Evolutionary conservation across 2,329 filamentous ascomycete species (phyloP), one percentile per base, ranked within the genome.

Genomic region (Trichophyton simii): DNA sequence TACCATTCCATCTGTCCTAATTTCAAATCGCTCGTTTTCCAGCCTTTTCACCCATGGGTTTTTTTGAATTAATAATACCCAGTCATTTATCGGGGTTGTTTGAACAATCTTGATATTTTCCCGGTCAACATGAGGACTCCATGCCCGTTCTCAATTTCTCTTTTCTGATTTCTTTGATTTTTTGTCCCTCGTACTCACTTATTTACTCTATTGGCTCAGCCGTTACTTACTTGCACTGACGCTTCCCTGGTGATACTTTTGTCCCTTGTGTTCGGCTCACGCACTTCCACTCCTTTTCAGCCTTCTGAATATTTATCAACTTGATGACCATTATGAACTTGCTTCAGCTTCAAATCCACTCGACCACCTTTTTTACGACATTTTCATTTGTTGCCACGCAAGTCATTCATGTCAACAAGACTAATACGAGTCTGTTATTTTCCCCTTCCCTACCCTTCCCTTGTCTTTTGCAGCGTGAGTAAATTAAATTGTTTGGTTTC

Each of bases 301-400:
- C 8, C 46, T 22, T 4, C 46, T 28, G 20, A 28, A 50, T 31
- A 50, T 28, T 22, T 50, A 34, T 36, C 50, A 55, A 31, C 20
- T 50, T 50, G 46, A 50, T 50, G 46, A 50, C 46, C 13, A 28
- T 28, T 34, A 15, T 55, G 50, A 11, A 55, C 50, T 55, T 55
- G 50, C 50, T 54, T 34, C 8, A 55, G 50, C 50, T 18, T 18
- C 28, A 28, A 22, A 68, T 52, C 1, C 25, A 55, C 9, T 65
- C 63, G 8, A 71, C 42, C 18, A 18, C 75, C 64, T 1, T 76
- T 69, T 65, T 78, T 77, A 42, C 73, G 72, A 65, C 80, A 72
- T 60, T 64, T 31, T 62, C 59, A 60, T 71, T 71, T 55, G 50
- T 55, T 55, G 50, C 50, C 9, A 52, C 18, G 48, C 48, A 55